A percentile compares a stretch with the other conserved stretches of the same genome.
Conservation (phyloP, 2,329 filamentous ascomycete species). For the Hypomyces rosellus region DNA sequence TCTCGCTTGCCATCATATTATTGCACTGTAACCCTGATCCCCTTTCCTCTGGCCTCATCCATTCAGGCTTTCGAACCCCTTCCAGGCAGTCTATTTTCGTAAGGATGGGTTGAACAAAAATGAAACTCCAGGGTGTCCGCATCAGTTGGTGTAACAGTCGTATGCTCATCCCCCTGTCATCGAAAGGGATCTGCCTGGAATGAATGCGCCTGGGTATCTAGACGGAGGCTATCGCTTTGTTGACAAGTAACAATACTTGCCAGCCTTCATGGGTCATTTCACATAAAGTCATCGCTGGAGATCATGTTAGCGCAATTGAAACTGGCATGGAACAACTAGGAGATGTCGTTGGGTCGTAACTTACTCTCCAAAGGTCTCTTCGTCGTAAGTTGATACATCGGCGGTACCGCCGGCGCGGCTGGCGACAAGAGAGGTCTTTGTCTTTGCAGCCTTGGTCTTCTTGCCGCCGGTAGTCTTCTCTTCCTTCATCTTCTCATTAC, state of each 20-base stretch:
- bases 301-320: constrained; percentile 15
- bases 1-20: no score
- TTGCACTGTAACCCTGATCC: no score
- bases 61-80: not conserved
- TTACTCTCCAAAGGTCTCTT: constrained; percentile 76
- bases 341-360: constrained; percentile 30
- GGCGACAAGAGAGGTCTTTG: constrained; percentile 76
- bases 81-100: no score
- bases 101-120: no score
- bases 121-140: no score
- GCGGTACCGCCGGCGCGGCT: constrained; percentile 51
- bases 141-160: not conserved
- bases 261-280: constrained; percentile 30
- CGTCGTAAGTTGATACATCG: constrained; percentile 75
- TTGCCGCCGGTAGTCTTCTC: constrained; percentile 91
- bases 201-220: not conserved
- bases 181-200: not conserved
- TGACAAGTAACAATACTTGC: not conserved
- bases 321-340: not conserved
- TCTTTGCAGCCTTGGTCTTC: constrained; percentile 96
- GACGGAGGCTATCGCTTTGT: not conserved
- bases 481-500: constrained; percentile 98
- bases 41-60: not conserved
- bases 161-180: no score
- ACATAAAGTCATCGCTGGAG: constrained; percentile 66